These are phyloP conservation scores for Chlamydomonas asymmetrica DNA, from an alignment of 139 green algal species.

Conservation along the genomic window DNA sequence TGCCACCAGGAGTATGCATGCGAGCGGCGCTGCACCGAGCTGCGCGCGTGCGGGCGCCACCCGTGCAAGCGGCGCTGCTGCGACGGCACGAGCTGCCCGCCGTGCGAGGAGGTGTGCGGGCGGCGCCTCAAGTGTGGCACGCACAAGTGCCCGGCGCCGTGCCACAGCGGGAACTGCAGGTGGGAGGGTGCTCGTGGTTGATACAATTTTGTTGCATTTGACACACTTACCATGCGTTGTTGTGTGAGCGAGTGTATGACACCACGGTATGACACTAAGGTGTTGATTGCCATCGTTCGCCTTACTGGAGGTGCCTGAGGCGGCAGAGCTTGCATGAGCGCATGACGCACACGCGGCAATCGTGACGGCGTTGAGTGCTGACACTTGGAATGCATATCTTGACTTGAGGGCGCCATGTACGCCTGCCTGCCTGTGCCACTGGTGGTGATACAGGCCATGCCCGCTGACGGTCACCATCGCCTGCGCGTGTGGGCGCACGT, in stretches of 20 bases:
- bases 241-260: no score
- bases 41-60: conserved; percentile 71
- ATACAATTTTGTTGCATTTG: no score
- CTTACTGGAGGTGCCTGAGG: background rate
- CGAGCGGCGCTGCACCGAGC: conserved; percentile 65
- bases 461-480: conserved; percentile 63
- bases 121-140: conserved; percentile 77
- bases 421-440: background rate
- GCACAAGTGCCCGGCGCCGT: conserved; percentile 78
- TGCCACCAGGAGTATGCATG: conserved; percentile 67
- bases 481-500: conserved; percentile 71
- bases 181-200: background rate
- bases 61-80: conserved; percentile 86
- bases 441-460: conserved; percentile 57
- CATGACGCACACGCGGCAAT: background rate
- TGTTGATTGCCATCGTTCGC: no score
- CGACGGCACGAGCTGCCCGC: conserved; percentile 71
- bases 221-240: no score
- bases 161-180: conserved; percentile 75
- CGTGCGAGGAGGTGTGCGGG: conserved; percentile 82
- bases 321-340: background rate
- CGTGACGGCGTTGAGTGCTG: background rate
- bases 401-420: background rate
- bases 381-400: background rate
- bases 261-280: no score